Percentiles rank a stretch among this genome's conserved stretches.
Conservation (phyloP, 2,329 filamentous ascomycete genomes). For the Trichoderma polysporum region DNA sequence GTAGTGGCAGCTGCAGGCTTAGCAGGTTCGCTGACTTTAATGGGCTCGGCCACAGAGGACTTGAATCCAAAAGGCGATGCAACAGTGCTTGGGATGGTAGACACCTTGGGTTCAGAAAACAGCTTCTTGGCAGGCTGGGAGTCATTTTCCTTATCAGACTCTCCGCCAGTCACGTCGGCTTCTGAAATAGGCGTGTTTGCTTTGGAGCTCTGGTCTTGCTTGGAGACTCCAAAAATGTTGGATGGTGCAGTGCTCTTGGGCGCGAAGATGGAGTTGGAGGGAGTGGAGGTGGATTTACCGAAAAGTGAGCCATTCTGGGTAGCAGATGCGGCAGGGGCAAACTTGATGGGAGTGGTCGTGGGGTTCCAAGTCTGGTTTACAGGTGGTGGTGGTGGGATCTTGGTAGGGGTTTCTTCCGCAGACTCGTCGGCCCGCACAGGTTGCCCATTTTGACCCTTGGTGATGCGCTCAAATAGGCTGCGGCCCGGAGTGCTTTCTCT, state of each 20-base stretch:
- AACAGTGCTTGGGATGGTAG: slow-evolving; percentile 32
- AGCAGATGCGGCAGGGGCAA: slow-evolving; percentile 39
- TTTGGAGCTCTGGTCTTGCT: slow-evolving; percentile 31
- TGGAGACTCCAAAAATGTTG: slow-evolving; percentile 38
- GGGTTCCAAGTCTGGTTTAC: slow-evolving; percentile 44
- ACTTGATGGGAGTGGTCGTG: slow-evolving; percentile 56
- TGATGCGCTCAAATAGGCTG: slow-evolving; percentile 58
- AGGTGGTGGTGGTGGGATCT: slow-evolving; percentile 31
- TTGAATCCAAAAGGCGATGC: slow-evolving; percentile 37
- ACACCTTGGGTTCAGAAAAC: slow-evolving; percentile 31
- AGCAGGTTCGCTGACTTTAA: slow-evolving; percentile 25
- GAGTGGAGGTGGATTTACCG: slow-evolving; percentile 30
- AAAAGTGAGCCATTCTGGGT: slow-evolving; percentile 34
- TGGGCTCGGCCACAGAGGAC: slow-evolving; percentile 30
- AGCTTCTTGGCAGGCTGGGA: slow-evolving; percentile 37
- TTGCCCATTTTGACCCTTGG: slow-evolving; percentile 50
- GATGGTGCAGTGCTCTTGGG: slow-evolving; percentile 37
- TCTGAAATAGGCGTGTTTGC: slow-evolving; percentile 28
- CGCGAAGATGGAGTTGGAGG: slow-evolving; percentile 38
- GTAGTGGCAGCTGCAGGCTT: slow-evolving; percentile 30
- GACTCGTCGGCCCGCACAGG: slow-evolving; percentile 43
- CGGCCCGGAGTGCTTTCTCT: slow-evolving; percentile 47
- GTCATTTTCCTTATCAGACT: slow-evolving; percentile 48
- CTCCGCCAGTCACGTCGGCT: slow-evolving; percentile 36
- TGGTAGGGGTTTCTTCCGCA: slow-evolving; percentile 26